Percentiles rank a stretch among this genome's conserved stretches.
phyloP scores from a whole-genome alignment of 2,329 filamentous ascomycete genomes.

The Zalaria sp. region DNA sequence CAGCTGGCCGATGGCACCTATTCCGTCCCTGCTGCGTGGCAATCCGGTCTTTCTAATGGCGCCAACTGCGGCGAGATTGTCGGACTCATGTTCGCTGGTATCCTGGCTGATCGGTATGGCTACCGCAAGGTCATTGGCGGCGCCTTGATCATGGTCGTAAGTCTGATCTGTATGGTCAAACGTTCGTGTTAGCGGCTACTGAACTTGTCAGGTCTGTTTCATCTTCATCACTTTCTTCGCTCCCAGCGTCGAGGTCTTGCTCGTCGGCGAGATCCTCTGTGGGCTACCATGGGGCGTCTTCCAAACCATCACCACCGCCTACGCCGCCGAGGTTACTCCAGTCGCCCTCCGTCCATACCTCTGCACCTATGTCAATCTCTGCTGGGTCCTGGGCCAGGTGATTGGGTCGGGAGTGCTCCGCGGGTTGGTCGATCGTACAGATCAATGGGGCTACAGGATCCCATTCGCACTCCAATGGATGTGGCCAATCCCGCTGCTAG shows the following conservation, averaged over 20 bases:
- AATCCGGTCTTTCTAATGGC: constrained; percentile 40
- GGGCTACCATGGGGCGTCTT: constrained; percentile 21
- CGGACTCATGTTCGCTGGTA: constrained; percentile 52
- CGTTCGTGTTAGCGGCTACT: not conserved
- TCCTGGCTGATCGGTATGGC: constrained; percentile 39
- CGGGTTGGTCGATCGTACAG: constrained; percentile 10
- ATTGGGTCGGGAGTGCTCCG: constrained; percentile 26
- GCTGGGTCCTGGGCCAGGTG: constrained; percentile 49
- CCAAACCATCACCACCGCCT: constrained; percentile 34
- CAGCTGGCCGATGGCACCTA: constrained; percentile 23
- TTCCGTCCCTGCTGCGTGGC: constrained; percentile 39
- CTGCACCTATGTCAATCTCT: constrained; percentile 47
- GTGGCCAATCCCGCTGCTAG: constrained; percentile 19
- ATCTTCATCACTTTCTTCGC: constrained; percentile 7
- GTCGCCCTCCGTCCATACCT: constrained; percentile 41
- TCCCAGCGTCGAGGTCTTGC: constrained; percentile 9
- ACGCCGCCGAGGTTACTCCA: constrained; percentile 52
- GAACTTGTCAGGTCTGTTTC: constrained; percentile 2
- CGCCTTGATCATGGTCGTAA: constrained; percentile 36
- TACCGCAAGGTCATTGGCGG: constrained; percentile 41
- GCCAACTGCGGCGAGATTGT: constrained; percentile 50
- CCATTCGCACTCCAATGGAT: constrained; percentile 31
- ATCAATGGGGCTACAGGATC: constrained; percentile 22
- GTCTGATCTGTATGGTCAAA: not conserved
- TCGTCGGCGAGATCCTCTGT: constrained; percentile 23